A percentile compares a stretch with the other conserved stretches of the same genome.
These are phyloP conservation scores for Hyaloscypha variabilis DNA, from an alignment of 495 filamentous ascomycete species.

Conservation along the genomic window DNA sequence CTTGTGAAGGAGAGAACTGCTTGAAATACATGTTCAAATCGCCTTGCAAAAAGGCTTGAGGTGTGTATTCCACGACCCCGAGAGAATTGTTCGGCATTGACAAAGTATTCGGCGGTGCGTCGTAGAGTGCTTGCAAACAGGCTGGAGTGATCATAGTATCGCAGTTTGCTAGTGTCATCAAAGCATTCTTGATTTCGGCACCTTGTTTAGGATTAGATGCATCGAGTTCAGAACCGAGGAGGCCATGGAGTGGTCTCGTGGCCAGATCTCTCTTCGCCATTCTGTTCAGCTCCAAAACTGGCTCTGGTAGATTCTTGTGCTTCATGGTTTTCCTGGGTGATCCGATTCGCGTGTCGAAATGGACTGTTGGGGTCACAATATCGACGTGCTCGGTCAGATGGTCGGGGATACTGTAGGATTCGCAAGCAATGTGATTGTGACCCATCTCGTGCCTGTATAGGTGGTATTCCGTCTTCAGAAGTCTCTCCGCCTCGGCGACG, in stretches of 20 bases:
- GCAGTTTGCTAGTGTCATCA: conserved; percentile 38
- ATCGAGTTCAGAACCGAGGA: conserved; percentile 24
- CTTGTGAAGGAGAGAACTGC: conserved; percentile 42
- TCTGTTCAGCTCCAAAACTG: conserved; percentile 24
- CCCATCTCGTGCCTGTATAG: conserved; percentile 53
- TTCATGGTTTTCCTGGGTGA: conserved; percentile 8
- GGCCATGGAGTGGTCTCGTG: conserved; percentile 5
- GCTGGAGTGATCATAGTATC: conserved; percentile 36
- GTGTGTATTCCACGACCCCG: conserved; percentile 43
- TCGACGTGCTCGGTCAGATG: conserved; percentile 28
- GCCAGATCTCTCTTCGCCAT: neutral
- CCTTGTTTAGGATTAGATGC: conserved; percentile 36
- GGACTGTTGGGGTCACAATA: conserved; percentile 28
- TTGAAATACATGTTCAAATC: conserved; percentile 65
- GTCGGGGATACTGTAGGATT: conserved; percentile 26
- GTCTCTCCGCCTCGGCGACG: conserved; percentile 52
- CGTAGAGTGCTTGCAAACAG: conserved; percentile 38
- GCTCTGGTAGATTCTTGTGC: conserved; percentile 18
- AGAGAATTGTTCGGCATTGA: conserved; percentile 34
- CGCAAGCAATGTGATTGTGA: conserved; percentile 38
- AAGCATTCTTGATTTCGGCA: conserved; percentile 31
- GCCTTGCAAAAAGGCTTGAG: conserved; percentile 46
- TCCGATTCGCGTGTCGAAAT: conserved; percentile 26
- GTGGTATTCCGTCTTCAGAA: conserved; percentile 60
- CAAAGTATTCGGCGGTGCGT: conserved; percentile 22